Evolutionary conservation across 108 stramenopile genomes (phyloP), one percentile per base, ranked within the genome.

Genomic region (Aurantiochytrium sp.): DNA sequence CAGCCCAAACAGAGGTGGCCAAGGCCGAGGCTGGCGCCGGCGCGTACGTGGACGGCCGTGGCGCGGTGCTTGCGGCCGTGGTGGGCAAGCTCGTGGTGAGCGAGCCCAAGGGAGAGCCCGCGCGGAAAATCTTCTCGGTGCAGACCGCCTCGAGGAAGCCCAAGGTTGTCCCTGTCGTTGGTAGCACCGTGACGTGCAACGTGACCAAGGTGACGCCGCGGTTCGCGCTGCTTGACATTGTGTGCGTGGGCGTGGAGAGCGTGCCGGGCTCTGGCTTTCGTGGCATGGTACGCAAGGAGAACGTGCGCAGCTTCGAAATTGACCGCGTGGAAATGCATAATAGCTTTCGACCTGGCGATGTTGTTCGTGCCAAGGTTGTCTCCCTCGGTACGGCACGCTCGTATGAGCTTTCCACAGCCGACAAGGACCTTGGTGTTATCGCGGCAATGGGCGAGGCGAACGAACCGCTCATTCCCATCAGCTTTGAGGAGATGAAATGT

Each of bases 401-500:
- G 44, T 83, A 83, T 35, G 76, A 83, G 28, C 76, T 83, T 12
- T 83, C 76, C 4, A 83, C 76, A 6, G 76, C 76, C n/a, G 76
- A 83, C 49, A 53, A n/a, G 49, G 45, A n/a, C 45, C 76, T 83
- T 23, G 76, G 76, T 23, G 76, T 83, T 3, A 53, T 83, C 0
- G 76, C 76, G 45, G 76, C 76, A 6, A 53, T 53, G 18, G 51
- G 76, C 45, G 76, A 47, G n/a, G 76, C 76, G 10, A 53, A 47
- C 3, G 76, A 83, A 83, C 49, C 49, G 45, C 76, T 83, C 25
- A 28, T 53, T 18, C 76, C 76, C 25, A 28, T 83, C 49, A 53
- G 51, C 23, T 83, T 83, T 83, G 76, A 83, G 76, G 51, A 47
- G 49, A 83, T 83, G 76, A 47, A 28, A 18, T 83, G 76, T 28